Evolutionary conservation across 768 basidiomycete genomes (phyloP), one percentile per base, ranked within the genome.

Genomic region (Tulasnella sp.): DNA sequence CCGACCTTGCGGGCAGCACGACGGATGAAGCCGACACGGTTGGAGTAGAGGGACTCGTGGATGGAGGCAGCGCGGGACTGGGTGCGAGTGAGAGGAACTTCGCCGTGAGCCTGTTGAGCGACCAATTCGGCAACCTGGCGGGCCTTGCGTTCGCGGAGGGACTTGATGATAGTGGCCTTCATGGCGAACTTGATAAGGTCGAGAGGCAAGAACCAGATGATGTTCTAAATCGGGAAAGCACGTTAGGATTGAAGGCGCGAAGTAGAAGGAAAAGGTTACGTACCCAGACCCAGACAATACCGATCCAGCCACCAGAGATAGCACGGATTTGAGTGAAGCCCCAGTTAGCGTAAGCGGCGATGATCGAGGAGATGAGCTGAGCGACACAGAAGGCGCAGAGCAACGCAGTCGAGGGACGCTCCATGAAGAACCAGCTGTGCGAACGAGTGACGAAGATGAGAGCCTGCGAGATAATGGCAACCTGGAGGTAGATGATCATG

Each of bases 381-480:
- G 97, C 97, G 79, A 98, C 84, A 85, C 91, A 91, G 91, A 99
- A 99, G 19, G 97, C 97, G 81, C 86, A 86, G 87, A 99, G 88
- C 78, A 99, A 91, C 40, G 97, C 97, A 42, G 88, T 87, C 44
- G 97, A 98, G 7, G 95, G 95, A 76, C 95, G 92, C 85, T 97
- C 95, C 94, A 95, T 94, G 89, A 96, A 97, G 93, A 96, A 97
- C 90, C 94, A 96, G 14, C 92, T 89, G 83, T 97, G 96, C 82
- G 96, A 92, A 87, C 96, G 95, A 56, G 96, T 97, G 85, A 97
- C 91, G 88, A 97, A 97, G 87, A 97, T 98, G 82, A 99, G 89
- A 1, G 97, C 97, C 86, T 99, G 97, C 71, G 97, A 98, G 88
- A 99, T 99, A 86, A 98, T 97, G 81, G 97, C 97, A 80, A 99